phyloP scores from a whole-genome alignment of 2,329 filamentous ascomycete species.

The Fusarium sp. region DNA sequence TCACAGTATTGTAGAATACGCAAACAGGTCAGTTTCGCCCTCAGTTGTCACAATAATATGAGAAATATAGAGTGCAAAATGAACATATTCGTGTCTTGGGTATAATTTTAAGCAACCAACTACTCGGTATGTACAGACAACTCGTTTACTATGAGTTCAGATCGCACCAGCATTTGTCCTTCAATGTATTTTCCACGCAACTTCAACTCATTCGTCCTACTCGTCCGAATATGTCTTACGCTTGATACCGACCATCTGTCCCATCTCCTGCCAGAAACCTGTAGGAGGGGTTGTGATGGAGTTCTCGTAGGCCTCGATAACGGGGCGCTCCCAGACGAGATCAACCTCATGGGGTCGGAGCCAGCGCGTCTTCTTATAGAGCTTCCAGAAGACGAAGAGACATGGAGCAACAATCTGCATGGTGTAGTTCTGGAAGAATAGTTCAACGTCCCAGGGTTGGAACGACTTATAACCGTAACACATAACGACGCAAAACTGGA shows the following conservation, averaged over 20 bases:
- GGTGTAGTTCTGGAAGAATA: slow-evolving; percentile 69
- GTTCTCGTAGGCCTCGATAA: slow-evolving; percentile 71
- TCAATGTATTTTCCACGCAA: slow-evolving; percentile 9
- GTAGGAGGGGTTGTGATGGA: slow-evolving; percentile 64
- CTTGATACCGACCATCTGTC: slow-evolving; percentile 43
- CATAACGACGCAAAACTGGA: slow-evolving; percentile 62
- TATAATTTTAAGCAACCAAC: slow-evolving; percentile 45
- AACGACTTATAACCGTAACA: slow-evolving; percentile 72
- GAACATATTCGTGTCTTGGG: slow-evolving; percentile 42
- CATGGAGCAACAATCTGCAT: slow-evolving; percentile 69
- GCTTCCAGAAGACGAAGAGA: slow-evolving; percentile 74
- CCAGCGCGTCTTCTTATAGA: slow-evolving; percentile 71
- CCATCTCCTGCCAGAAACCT: slow-evolving; percentile 71
- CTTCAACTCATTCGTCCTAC: slow-evolving; percentile 2
- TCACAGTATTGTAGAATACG: not conserved
- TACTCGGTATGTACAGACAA: slow-evolving; percentile 25
- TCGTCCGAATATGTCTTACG: slow-evolving; percentile 21
- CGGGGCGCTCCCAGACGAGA: slow-evolving; percentile 72
- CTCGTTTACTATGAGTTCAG: slow-evolving; percentile 31
- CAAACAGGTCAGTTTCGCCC: not conserved
- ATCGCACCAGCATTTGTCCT: slow-evolving; percentile 20
- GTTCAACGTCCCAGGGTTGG: slow-evolving; percentile 63
- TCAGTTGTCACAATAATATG: not conserved
- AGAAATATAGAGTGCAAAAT: slow-evolving; percentile 1
- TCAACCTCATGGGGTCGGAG: slow-evolving; percentile 70